Base-by-base conservation (phyloP, 2,329 filamentous ascomycete genomes). In the Tympanopsis confertula region DNA sequence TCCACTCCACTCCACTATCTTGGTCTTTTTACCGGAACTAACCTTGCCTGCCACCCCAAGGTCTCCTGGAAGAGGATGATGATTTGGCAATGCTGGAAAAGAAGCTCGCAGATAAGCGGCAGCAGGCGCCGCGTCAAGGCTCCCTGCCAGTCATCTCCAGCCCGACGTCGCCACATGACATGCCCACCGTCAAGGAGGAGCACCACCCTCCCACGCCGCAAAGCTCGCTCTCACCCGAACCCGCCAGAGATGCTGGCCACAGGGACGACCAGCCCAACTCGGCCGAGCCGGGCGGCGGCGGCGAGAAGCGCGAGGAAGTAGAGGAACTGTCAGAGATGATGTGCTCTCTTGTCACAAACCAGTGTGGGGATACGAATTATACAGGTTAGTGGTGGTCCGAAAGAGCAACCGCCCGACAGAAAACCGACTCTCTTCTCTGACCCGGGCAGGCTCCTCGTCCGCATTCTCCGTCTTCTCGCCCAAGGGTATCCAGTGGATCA, bases 401-500 rank as follows among this genome's bases (percentile, higher is more conserved):
- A 24, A 30, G 13, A 35, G 32, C 22, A 36, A 28, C 18, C 36
- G 18, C 22, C 32, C 18, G 20, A 15, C n/a, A n/a, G n/a, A n/a
- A n/a, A n/a, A n/a, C n/a, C n/a, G n/a, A n/a, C 39, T 15, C 4
- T n/a, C 24, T n/a, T 10, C 24, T n/a, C 24, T 10, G 10, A 28
- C 13, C 18, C 38, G 30, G 17, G 4, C 20, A 91, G 86, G 89
- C 19, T 95, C 88, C 0, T 96, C 89, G 0, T 98, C 91, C 3
- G 91, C 91, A 3, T 96, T 96, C 59, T 96, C 89, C 39, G 96
- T 98, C 49, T 96, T 98, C 64, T 96, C 89, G 0, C 91, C 89
- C 13, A 94, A 94, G 56, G 91, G 91, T 33, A 94, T 98, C 38
- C 83, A 94, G 57, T 98, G 91, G 91, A 88, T 98, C 38, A 96